Evolutionary conservation across 495 filamentous ascomycete genomes (phyloP).

Genomic region (Durotheca rogersii): DNA sequence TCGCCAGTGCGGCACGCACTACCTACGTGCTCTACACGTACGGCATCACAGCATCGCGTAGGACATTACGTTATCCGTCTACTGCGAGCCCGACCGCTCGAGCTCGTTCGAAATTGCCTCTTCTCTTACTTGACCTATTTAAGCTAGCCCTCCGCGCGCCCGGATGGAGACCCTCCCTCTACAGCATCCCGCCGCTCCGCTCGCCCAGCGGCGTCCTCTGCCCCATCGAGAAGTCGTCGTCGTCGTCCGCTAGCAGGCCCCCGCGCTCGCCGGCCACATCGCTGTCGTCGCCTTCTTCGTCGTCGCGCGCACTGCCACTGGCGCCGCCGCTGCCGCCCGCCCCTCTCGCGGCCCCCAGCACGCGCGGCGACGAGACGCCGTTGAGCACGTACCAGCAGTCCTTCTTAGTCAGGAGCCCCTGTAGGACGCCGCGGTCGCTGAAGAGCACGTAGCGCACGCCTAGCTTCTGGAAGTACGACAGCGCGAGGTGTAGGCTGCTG

Average conservation of each 20-base stretch:
- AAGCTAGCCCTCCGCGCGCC: no score
- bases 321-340: neutral
- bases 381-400: constrained; percentile 95
- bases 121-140: no score
- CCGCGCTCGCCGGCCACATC: neutral
- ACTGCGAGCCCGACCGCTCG: no score
- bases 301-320: neutral
- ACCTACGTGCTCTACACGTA: no score
- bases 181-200: neutral
- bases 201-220: neutral
- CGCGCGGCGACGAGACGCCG: constrained; percentile 62
- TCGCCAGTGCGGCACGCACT: no score
- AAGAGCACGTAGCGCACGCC: constrained; percentile 91
- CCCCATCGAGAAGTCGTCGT: neutral
- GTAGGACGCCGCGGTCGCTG: constrained; percentile 72
- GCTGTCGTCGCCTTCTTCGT: neutral
- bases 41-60: no score
- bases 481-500: constrained; percentile 73
- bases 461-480: constrained; percentile 90
- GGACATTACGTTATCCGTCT: no score
- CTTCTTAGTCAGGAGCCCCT: constrained; percentile 93
- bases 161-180: no score
- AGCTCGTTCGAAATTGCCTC: no score
- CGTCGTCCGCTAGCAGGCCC: neutral
- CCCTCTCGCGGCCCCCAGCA: constrained; percentile 20